Evolutionary conservation across 2,329 filamentous ascomycete species (phyloP), one percentile per base, ranked within the genome.

Genomic region (Ophiostoma piceae): DNA sequence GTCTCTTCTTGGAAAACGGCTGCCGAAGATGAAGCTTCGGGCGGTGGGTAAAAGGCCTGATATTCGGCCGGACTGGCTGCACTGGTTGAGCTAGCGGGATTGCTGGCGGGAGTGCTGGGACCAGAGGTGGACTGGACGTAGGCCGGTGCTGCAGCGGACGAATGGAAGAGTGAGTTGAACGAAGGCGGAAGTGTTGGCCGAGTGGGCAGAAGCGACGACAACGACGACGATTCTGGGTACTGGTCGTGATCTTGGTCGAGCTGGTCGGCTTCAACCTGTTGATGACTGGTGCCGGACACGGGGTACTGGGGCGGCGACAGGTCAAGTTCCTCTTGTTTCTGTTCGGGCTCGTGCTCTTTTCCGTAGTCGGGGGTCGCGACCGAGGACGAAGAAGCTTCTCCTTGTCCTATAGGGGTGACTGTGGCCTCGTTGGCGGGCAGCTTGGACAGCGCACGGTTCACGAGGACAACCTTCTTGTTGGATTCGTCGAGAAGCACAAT

Each of bases 1-100:
- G 92, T 94, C 78, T 96, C 92, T 75, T 87, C 83, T 75, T 82
- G 80, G 71, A 84, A 82, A 54, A 78, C 80, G 70, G 76, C 8
- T 1, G 67, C 43, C 7, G 71, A 68, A 3, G 66, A 68, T 9
- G 68, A 68, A 8, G 66, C 19, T 22, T 66, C 62, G 12, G 29
- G 47, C 8, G 67, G 67, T n/a, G 67, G 67, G 39, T 32, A 57
- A 14, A 62, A 41, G 32, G 66, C 66, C 6, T 68, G 35, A 60
- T 62, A 54, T 19, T 67, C 68, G 68, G 9, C 32, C 37, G 19
- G n/a, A 8, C 26, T 12, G 22, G 14, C 51, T 57, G 22, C 9
- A 26, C 51, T 57, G 22, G 37, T 9, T 39, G 26, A 78, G 39
- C 12, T 41, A 14, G 39, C 39, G 11, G 12, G 11, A 41, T 12